Evolutionary conservation across 306 rosid genomes (phyloP).

Genomic region (Castanea mollissima): DNA sequence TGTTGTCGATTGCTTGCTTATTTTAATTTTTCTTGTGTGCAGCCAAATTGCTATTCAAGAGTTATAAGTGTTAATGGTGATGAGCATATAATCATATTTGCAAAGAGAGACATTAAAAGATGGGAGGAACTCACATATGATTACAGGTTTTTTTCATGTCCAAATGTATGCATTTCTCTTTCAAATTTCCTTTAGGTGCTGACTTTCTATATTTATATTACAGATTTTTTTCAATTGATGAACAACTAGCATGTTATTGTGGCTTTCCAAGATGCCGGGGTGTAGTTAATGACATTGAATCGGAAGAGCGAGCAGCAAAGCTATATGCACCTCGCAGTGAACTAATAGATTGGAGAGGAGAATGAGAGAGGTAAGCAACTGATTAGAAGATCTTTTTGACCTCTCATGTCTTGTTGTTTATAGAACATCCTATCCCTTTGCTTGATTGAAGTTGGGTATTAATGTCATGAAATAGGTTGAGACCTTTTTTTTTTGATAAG

Average conservation of each 20-base stretch:
- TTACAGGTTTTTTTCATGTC: slow-evolving; percentile 62
- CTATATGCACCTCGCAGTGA: slow-evolving; percentile 63
- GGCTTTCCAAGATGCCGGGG: slow-evolving; percentile 95
- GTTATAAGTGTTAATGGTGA: slow-evolving; percentile 84
- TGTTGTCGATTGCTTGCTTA: slow-evolving; percentile 17
- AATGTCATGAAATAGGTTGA: not conserved
- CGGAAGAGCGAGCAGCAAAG: slow-evolving; percentile 88
- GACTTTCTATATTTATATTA: slow-evolving; percentile 29
- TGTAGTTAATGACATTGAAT: slow-evolving; percentile 84
- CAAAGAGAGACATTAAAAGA: slow-evolving; percentile 92
- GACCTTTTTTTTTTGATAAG: not conserved
- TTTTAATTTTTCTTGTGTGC: slow-evolving; percentile 39
- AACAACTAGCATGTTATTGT: slow-evolving; percentile 90
- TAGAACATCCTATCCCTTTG: not conserved
- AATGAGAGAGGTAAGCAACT: slow-evolving; percentile 56
- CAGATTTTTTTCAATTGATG: slow-evolving; percentile 96
- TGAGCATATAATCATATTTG: slow-evolving; percentile 94
- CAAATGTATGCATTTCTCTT: slow-evolving; percentile 11
- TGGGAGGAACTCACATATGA: slow-evolving; percentile 99
- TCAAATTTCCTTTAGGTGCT: slow-evolving; percentile 26
- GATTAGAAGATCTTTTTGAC: slow-evolving; percentile 4
- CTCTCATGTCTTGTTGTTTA: not conserved
- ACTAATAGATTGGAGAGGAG: slow-evolving; percentile 86
- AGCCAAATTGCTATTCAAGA: slow-evolving; percentile 99
- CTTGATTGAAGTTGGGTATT: not conserved